A percentile compares a stretch with the other conserved stretches of the same genome.
phyloP scores from a whole-genome alignment of 805 yeast species.

The Sugiyamaella valdiviana region DNA sequence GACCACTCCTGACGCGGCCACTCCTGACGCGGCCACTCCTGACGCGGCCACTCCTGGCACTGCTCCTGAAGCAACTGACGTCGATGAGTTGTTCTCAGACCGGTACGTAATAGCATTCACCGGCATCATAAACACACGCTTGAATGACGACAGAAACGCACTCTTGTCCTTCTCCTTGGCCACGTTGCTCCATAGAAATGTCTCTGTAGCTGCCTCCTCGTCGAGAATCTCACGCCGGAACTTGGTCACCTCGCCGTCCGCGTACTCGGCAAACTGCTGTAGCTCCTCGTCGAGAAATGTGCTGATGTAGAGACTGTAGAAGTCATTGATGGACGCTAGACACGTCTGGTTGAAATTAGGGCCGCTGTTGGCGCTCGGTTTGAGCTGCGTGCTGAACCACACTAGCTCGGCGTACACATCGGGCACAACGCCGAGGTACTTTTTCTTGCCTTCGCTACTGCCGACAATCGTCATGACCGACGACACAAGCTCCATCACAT shows the following conservation, averaged over 20 bases:
- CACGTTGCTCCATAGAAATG: conserved; percentile 44
- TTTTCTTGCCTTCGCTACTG: conserved; percentile 3
- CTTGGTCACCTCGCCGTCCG: conserved; percentile 25
- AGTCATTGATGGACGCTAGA: conserved; percentile 20
- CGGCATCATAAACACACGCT: conserved; percentile 40
- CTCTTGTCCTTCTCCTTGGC: conserved; percentile 39
- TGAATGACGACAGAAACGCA: conserved; percentile 48
- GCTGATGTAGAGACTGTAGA: conserved; percentile 26
- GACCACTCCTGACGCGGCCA: background rate
- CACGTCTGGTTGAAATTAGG: conserved; percentile 29
- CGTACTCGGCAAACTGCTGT: conserved; percentile 21
- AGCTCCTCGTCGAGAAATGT: conserved; percentile 29
- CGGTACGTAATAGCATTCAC: conserved; percentile 21
- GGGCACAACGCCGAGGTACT: conserved; percentile 38
- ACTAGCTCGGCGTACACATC: conserved; percentile 25
- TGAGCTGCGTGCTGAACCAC: conserved; percentile 16
- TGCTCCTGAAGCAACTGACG: conserved; percentile 10
- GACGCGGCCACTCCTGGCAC: background rate
- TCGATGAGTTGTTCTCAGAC: conserved; percentile 1
- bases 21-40: too few relatives aligned
- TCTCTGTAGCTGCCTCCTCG: conserved; percentile 45
- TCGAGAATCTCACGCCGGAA: conserved; percentile 34
- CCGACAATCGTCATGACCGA: conserved; percentile 20
- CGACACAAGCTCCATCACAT: conserved; percentile 23
- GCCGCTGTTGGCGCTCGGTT: conserved; percentile 33